Evolutionary conservation across 495 filamentous ascomycete genomes (phyloP), one percentile per base, ranked within the genome.

Genomic region (Aspergillus haitiensis): DNA sequence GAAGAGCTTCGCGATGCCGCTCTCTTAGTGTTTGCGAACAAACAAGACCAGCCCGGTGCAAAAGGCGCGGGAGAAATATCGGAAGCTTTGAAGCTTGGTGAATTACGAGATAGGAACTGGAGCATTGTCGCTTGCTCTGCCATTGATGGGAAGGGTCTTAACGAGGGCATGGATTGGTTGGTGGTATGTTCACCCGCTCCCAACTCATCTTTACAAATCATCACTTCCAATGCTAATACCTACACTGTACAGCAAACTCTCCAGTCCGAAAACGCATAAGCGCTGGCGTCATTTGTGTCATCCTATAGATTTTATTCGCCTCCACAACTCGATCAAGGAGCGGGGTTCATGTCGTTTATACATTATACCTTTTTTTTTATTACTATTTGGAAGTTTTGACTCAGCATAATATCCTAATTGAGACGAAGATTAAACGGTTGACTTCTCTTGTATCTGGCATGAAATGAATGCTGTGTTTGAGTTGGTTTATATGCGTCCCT

Each of bases 91-190:
- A 87, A 86, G 66, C 75, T 98, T 50, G 93, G 91, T 47, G 91
- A 96, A 65, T 74, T 98, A 63, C 86, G 92, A 65, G 95, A 98
- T 77, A 83, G 94, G 65, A 98, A 97, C 81, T 98, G 94, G 94
- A 98, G 91, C 70, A 98, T 98, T 69, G 91, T 98, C 64, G 93
- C 92, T 18, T 98, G 94, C 75, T 93, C 89, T 68, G 95, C 95
- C 31, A 92, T 98, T 56, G 94, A 97, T 68, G 94, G 94, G 33
- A 90, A 90, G 60, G 94, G 94, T 66, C 87, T 98, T 31, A 88
- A 85, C 56, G 94, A 98, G 71, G 94, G 94, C 50, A 98, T 98
- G 94, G 93, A 98, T 77, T 98, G 94, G 94, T 75, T 98, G 70
- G 92, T 94, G 83, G 93, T 96, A 76, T 79, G 91, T 87, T 52